phyloP scores from a whole-genome alignment of 2,329 filamentous ascomycete species.

The Pezicula carpinea region DNA sequence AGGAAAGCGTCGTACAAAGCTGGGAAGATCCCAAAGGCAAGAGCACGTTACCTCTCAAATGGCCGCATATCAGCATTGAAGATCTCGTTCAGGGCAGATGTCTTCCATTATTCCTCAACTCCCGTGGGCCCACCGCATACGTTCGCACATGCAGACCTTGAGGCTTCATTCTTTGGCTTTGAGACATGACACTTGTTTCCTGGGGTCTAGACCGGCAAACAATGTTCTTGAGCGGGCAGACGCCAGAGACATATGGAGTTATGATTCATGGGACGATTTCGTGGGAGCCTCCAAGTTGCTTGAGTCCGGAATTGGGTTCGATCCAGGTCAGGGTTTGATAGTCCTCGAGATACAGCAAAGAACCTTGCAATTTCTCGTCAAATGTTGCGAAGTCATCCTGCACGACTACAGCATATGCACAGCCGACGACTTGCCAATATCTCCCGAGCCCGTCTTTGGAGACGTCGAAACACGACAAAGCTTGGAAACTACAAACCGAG shows the following conservation, averaged over 20 bases:
- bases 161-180: constrained; percentile 26
- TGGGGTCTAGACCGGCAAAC: constrained; percentile 25
- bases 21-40: constrained; percentile 15
- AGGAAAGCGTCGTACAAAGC: too few species aligned
- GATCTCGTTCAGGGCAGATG: constrained; percentile 40
- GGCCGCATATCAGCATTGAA: constrained; percentile 52
- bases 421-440: constrained; percentile 27
- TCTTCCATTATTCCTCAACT: constrained; percentile 45
- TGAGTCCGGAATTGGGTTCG: constrained; percentile 30
- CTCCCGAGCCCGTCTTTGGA: constrained; percentile 25
- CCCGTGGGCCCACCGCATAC: constrained; percentile 38
- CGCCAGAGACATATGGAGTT: constrained; percentile 29
- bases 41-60: constrained; percentile 31
- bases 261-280: constrained; percentile 29
- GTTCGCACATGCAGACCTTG: constrained; percentile 42
- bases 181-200: constrained; percentile 16
- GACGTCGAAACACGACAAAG: constrained; percentile 17
- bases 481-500: constrained; percentile 32
- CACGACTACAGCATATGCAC: constrained; percentile 30
- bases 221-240: constrained; percentile 29
- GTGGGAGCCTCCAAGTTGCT: constrained; percentile 31
- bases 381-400: constrained; percentile 41
- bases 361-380: constrained; percentile 42
- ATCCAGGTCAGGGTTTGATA: constrained; percentile 41
- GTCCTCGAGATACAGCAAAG: constrained; percentile 46